Evolutionary conservation across 2,329 filamentous ascomycete genomes (phyloP), one percentile per base, ranked within the genome.

Genomic region (Cladosporium sp.): DNA sequence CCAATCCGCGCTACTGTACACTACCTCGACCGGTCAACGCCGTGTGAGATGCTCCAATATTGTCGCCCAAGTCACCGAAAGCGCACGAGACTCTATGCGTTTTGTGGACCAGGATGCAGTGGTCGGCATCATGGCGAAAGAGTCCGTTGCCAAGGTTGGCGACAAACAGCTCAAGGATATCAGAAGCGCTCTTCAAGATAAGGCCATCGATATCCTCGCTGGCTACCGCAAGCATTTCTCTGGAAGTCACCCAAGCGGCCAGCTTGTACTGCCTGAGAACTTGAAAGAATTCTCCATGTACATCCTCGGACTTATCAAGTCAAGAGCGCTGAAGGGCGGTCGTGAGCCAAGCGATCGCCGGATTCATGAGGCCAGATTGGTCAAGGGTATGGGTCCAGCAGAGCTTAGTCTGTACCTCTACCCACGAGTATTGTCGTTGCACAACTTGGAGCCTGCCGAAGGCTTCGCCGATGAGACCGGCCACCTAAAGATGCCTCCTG

Each of bases 241-340:
- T 2, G 89, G 89, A 59, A 84, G 86, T 2, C 90, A 96, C 69
- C 93, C 94, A 8, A 90, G 92, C 1, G 90, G 92, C 5, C 92
- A 99, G 74, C 84, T 99, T 30, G 92, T 99, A 30, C 86, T 99
- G 75, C 94, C 94, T 0, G 94, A 99, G 76, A 90, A 93, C 65
- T 83, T 99, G 30, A 97, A 97, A 72, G 94, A 99, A 72, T 92
- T 96, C 68, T 87, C 89, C 69, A 97, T 99, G 92, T 97, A 94
- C 74, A 90, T 95, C 76, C 86, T 99, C 9, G 88, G 89, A 50
- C 78, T 97, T 63, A 78, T 96, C 72, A 99, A 99, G 75, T 92
- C 86, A 59, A 86, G 94, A 59, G 92, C 93, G 2, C 92, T 97
- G 78, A 97, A 97, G 78, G 84, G 90, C 54, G 93, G 93, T 59